Base-by-base conservation (phyloP, 164 flowering plant species). In the Aristolochia fimbriata region DNA sequence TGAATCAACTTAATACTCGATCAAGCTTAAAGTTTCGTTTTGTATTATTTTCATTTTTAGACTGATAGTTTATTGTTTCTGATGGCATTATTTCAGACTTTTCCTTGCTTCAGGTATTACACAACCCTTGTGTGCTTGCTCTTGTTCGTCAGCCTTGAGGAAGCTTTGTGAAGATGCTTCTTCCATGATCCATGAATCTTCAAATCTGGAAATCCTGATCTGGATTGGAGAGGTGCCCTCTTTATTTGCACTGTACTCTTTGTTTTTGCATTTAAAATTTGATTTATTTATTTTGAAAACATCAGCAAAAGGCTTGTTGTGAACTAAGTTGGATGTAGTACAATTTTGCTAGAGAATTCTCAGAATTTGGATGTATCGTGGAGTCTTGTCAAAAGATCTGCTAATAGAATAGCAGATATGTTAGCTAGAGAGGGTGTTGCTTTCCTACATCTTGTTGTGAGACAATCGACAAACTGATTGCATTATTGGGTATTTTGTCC, bases 81-180 rank as follows among this genome's bases (percentile, higher is more conserved):
- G 52, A 76, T 74, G 58, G 68, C 22, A 60, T 74, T 75, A 56
- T 64, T 79, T 73, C 90, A 92, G 98, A 73, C 70, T 83, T 70
- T 92, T 92, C 77, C 80, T 88, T 71, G 98, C 91, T 59, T 71
- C 86, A 47, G 98, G 98, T 47, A 84, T 92, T 33, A 63, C 82
- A 69, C 77, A 81, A 61, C 85, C 93, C 58, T 21, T 74, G 27
- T 83, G 77, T 15, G 84, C 92, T 22, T 75, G 65, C 77, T 74
- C 95, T 61, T 89, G 95, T 76, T 89, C 95, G 19, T 72, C 79
- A 58, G 89, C 96, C 59, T 76, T 92, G 72, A 91, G 88, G 52
- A 92, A 83, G 74, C 62, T 87, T 58, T 92, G 96, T 80, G 98
- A 92, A 77, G 98, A 89, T 69, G 84, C 89, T 69, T 73, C 83